These are phyloP conservation scores for Terana coerulea DNA, from an alignment of 768 basidiomycete genomes.

Conservation along the genomic window DNA sequence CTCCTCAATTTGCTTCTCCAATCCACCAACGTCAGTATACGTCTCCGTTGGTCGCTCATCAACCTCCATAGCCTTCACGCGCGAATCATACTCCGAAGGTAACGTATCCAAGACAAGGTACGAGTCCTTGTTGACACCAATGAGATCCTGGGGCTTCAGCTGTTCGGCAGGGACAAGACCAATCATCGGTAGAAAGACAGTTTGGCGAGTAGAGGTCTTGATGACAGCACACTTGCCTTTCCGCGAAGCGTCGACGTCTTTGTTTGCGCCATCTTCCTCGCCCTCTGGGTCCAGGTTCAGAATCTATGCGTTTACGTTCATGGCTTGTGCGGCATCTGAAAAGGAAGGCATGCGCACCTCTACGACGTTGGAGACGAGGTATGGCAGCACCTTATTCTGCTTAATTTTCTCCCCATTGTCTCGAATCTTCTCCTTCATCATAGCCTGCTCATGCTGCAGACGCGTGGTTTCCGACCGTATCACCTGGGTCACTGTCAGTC, in stretches of 20 bases:
- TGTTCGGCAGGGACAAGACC: conserved; percentile 93
- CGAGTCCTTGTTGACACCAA: conserved; percentile 99
- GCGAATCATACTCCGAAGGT: conserved; percentile 95
- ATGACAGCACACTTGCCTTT: conserved; percentile 98
- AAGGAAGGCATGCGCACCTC: conserved; percentile 55
- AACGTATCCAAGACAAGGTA: conserved; percentile 95
- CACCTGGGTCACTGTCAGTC: conserved; percentile 51
- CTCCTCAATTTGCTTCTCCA: conserved; percentile 99
- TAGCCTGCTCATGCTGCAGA: conserved; percentile 88
- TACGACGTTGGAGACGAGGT: conserved; percentile 96
- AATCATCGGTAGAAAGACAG: conserved; percentile 96
- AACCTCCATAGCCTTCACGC: conserved; percentile 99
- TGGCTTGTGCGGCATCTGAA: too few relatives aligned
- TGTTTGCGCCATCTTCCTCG: conserved; percentile 93
- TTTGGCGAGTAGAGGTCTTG: conserved; percentile 98
- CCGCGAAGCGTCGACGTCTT: conserved; percentile 92
- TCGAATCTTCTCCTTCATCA: conserved; percentile 98
- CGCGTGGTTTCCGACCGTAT: conserved; percentile 94
- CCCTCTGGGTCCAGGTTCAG: conserved; percentile 91
- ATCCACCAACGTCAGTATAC: conserved; percentile 95
- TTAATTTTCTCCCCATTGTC: conserved; percentile 99
- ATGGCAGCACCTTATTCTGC: conserved; percentile 98
- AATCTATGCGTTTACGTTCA: conserved; percentile 50
- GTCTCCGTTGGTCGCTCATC: conserved; percentile 90
- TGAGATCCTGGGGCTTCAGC: conserved; percentile 88